phyloP scores from a whole-genome alignment of 2,329 filamentous ascomycete species.

The Boeremia lycopersici region DNA sequence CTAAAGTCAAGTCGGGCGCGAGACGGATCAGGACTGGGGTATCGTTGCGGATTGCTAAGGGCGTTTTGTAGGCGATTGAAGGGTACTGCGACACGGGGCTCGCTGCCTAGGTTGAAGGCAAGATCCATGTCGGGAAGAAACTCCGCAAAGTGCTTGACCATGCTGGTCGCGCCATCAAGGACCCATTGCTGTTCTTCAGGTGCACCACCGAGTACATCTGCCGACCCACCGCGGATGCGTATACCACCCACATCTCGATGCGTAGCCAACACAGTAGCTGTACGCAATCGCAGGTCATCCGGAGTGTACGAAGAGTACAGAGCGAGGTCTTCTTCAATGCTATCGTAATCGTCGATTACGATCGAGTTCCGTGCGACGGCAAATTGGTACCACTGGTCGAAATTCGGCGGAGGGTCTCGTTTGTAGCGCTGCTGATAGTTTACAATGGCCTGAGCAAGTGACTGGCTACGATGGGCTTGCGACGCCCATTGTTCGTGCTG shows the following conservation, averaged over 20 bases:
- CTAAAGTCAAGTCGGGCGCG: constrained; percentile 45
- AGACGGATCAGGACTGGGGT: constrained; percentile 29
- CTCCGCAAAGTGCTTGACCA: constrained; percentile 58
- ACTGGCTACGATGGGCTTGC: constrained; percentile 55
- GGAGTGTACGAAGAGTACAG: constrained; percentile 62
- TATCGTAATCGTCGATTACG: constrained; percentile 66
- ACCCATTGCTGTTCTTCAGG: constrained; percentile 64
- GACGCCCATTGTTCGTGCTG: constrained; percentile 57
- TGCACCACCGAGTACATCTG: constrained; percentile 50
- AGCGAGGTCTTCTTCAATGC: constrained; percentile 61
- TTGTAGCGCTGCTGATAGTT: constrained; percentile 60
- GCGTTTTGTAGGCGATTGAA: constrained; percentile 43
- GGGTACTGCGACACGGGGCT: constrained; percentile 62
- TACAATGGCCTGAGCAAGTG: constrained; percentile 56
- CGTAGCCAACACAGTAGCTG: constrained; percentile 58
- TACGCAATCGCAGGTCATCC: constrained; percentile 57
- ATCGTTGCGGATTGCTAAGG: constrained; percentile 30
- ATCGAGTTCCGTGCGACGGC: constrained; percentile 58
- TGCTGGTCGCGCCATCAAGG: constrained; percentile 59
- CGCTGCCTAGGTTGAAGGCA: constrained; percentile 67
- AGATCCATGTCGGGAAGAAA: constrained; percentile 68
- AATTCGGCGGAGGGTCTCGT: constrained; percentile 63
- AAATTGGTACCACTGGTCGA: constrained; percentile 65
- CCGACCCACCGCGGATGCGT: constrained; percentile 60
- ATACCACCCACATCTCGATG: constrained; percentile 63